Evolutionary conservation across 805 yeast species (phyloP).

Genomic region (Yarrowia alimentaria): DNA sequence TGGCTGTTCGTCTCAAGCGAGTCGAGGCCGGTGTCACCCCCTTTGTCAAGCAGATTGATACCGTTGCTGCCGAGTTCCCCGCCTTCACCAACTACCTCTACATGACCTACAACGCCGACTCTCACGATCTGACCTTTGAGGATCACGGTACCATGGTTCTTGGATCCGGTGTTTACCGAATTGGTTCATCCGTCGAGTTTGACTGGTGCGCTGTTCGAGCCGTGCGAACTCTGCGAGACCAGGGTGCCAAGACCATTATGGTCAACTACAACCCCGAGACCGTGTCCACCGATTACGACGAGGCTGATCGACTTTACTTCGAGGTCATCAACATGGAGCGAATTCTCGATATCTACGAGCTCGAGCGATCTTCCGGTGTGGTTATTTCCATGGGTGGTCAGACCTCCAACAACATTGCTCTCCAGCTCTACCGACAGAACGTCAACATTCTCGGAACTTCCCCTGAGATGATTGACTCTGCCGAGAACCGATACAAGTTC

Average conservation of each 20-base stretch:
- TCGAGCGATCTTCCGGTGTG: conserved; percentile 88
- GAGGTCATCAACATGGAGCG: conserved; percentile 94
- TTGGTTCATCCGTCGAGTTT: conserved; percentile 97
- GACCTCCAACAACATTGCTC: conserved; percentile 94
- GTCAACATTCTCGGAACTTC: conserved; percentile 95
- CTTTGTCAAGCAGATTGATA: conserved; percentile 94
- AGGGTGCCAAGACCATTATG: conserved; percentile 90
- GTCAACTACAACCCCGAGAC: conserved; percentile 98
- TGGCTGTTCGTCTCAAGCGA: conserved; percentile 86
- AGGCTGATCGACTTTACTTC: conserved; percentile 93
- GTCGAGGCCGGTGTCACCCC: conserved; percentile 84
- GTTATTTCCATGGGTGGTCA: conserved; percentile 99
- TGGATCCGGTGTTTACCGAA: conserved; percentile 98
- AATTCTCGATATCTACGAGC: conserved; percentile 89
- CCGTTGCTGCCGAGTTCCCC: conserved; percentile 99
- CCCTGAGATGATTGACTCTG: conserved; percentile 97
- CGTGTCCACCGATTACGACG: conserved; percentile 97
- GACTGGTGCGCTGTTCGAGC: conserved; percentile 99
- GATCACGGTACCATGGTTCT: conserved; percentile 94
- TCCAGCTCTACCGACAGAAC: conserved; percentile 86
- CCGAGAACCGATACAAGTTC: conserved; percentile 97
- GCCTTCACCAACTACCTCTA: conserved; percentile 92
- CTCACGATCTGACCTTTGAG: conserved; percentile 81
- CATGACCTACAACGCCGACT: conserved; percentile 89
- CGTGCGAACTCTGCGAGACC: conserved; percentile 85